Evolutionary conservation across 768 basidiomycete genomes (phyloP).

Genomic region (Podaxis sp.): DNA sequence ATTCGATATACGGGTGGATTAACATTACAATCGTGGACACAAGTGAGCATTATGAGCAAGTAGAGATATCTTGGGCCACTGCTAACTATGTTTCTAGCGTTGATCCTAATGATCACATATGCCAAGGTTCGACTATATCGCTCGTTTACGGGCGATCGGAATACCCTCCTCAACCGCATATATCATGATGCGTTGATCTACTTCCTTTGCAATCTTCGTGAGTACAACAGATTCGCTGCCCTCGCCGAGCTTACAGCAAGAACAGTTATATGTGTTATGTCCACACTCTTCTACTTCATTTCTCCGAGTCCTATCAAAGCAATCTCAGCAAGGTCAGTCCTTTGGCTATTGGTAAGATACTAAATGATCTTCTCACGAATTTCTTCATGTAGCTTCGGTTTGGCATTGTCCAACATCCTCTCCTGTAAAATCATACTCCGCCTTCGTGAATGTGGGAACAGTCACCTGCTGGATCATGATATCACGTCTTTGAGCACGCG

Average conservation of each 20-base stretch:
- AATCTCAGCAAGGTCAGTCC: background rate
- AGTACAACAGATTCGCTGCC: background rate
- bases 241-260: background rate
- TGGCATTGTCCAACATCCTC: background rate
- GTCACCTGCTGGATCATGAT: background rate
- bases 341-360: background rate
- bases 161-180: background rate
- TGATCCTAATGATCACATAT: slow-evolving; percentile 1
- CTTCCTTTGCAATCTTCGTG: slow-evolving; percentile 1
- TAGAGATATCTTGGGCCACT: background rate
- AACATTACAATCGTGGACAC: background rate
- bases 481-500: background rate
- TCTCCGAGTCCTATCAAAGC: background rate
- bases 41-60: background rate
- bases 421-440: slow-evolving; percentile 5
- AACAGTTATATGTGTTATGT: background rate
- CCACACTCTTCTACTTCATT: background rate
- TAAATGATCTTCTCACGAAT: background rate
- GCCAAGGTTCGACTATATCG: background rate
- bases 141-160: background rate
- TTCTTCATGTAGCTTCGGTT: background rate
- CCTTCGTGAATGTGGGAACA: slow-evolving; percentile 5
- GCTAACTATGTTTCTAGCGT: background rate
- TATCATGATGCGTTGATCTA: background rate
- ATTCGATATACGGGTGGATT: background rate